Conservation (phyloP, 2,329 filamentous ascomycete genomes). For the Scedosporium boydii region DNA sequence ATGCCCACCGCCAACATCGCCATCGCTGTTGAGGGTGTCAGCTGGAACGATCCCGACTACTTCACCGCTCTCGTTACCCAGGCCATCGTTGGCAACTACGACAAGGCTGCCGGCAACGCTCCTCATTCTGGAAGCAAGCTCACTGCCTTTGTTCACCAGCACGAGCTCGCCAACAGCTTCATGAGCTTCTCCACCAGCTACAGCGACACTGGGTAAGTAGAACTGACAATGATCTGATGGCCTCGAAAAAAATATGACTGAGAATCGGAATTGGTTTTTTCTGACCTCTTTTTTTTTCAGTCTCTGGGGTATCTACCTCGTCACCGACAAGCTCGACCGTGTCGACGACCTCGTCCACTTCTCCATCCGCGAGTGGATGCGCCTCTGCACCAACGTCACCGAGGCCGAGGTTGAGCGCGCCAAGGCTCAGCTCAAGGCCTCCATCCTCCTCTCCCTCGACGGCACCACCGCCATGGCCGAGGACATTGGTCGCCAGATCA, state of each 20-base stretch:
- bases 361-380: constrained; percentile 95
- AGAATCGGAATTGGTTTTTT: background rate
- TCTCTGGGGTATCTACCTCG: constrained; percentile 99
- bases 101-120: constrained; percentile 96
- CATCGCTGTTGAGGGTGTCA: constrained; percentile 97
- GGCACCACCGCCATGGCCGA: constrained; percentile 95
- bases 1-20: constrained; percentile 96
- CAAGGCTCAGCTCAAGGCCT: constrained; percentile 98
- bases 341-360: constrained; percentile 98
- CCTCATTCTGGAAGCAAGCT: constrained; percentile 98
- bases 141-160: constrained; percentile 85
- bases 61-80: constrained; percentile 96
- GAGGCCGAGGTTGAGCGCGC: constrained; percentile 92
- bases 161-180: constrained; percentile 97
- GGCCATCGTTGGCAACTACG: constrained; percentile 99
- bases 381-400: constrained; percentile 79
- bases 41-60: constrained; percentile 99
- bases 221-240: background rate
- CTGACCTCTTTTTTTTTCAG: constrained; percentile 33
- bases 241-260: background rate
- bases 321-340: constrained; percentile 76
- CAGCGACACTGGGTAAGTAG: constrained; percentile 87
- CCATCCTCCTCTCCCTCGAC: constrained; percentile 91
- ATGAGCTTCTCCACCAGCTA: constrained; percentile 99
- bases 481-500: constrained; percentile 96